Evolutionary conservation across 768 basidiomycete genomes (phyloP).

Genomic region (Phanerochaete carnosa): DNA sequence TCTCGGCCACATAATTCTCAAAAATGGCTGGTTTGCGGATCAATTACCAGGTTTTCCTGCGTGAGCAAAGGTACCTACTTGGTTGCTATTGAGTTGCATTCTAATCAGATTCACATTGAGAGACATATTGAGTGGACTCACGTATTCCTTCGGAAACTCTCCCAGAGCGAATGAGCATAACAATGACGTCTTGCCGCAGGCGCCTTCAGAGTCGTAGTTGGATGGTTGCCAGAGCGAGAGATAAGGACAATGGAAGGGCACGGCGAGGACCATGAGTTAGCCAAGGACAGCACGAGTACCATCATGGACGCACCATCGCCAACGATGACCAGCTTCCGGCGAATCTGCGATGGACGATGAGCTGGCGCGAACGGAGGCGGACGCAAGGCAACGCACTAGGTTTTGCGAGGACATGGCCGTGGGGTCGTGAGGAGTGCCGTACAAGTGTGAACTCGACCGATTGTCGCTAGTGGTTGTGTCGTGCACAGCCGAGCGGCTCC

Average conservation of each 20-base stretch:
- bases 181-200: constrained; percentile 94
- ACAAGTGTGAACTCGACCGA: not conserved
- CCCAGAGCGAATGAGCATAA: constrained; percentile 90
- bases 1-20: constrained; percentile 99
- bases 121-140: constrained; percentile 36
- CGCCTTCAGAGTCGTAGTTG: constrained; percentile 49
- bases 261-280: not conserved
- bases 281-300: too few species aligned
- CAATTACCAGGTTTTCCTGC: not conserved
- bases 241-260: not conserved
- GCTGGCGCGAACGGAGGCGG: constrained; percentile 1
- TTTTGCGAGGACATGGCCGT: constrained; percentile 50
- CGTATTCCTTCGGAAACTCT: constrained; percentile 95
- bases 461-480: not conserved
- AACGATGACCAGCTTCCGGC: constrained; percentile 93
- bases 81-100: constrained; percentile 36
- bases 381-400: constrained; percentile 42
- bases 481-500: constrained; percentile 2
- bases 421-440: not conserved
- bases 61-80: constrained; percentile 30
- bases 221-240: not conserved
- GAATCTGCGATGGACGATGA: constrained; percentile 52
- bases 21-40: constrained; percentile 68
- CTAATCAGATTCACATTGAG: not conserved
- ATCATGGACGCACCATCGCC: constrained; percentile 86